Evolutionary conservation across 2,329 filamentous ascomycete genomes (phyloP), one percentile per base, ranked within the genome.

Genomic region (Diaporthe batatas): DNA sequence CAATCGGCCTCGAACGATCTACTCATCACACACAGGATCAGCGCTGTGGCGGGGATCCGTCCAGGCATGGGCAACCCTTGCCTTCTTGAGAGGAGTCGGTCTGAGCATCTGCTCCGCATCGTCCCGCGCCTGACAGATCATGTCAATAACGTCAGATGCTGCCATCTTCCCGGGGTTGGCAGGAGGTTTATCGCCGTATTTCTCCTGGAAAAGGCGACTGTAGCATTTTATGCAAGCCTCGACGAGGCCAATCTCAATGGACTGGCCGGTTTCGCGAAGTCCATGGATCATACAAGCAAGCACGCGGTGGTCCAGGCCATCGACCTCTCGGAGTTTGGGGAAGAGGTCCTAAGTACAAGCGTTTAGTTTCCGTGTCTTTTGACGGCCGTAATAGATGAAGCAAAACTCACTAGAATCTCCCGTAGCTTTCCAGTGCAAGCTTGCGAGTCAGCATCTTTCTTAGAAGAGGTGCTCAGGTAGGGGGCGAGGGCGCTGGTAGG

Each of bases 41-140:
- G 47, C 21, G 18, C 36, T 18, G 21, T 44, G 3, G 14, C 62
- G 44, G 25, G 62, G 44, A 67, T 67, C 62, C 2, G 25, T 3
- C 62, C 62, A 67, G 18, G 7, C 18, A 53, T 67, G 62, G 7
- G 62, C 29, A 14, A 23, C 62, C 44, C 62, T 53, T 18, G 39
- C 62, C 44, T 51, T 25, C 21, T 36, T 23, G 32, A 39, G 14
- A 51, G 62, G 32, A 2, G 6, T 21, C 7, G 25, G 39, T 18
- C 53, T 39, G 10, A 36, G 6, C 55, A 64, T 70, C 64, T 64
- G 32, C 36, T 72, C 71, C 11, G 71, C 71, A 6, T 69, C 65
- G 25, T 72, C 71, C 49, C 71, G 64, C 4, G 71, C 71, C 25
- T 42, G 55, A 34, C 71, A 72, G 42, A 51, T 64, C 47, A 72